Percentiles rank a stretch among this genome's conserved stretches.
Evolutionary conservation across 78 protist genomes (phyloP).

Genomic region (Diacronema lutheri): DNA sequence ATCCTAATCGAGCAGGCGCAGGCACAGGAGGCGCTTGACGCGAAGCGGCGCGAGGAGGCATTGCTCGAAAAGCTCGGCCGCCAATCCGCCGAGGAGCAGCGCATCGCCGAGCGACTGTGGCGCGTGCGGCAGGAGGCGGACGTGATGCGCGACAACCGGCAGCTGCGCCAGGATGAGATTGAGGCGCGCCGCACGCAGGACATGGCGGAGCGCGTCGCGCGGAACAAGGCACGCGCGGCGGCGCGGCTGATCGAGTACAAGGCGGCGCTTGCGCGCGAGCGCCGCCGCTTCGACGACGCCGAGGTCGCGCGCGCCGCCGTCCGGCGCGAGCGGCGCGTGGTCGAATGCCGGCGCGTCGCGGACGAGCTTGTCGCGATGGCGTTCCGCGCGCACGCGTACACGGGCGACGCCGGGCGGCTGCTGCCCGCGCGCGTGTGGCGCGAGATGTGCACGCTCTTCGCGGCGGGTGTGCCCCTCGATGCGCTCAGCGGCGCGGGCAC

Average conservation of each 20-base stretch:
- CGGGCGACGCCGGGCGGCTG: neutral
- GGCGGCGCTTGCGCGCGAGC: neutral
- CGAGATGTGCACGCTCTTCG: slow-evolving; percentile 22
- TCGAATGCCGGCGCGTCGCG: neutral
- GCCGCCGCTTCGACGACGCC: neutral
- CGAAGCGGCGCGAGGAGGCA: neutral
- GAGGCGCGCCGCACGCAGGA: neutral
- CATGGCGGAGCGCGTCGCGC: neutral
- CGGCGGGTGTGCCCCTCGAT: neutral
- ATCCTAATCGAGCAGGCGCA: slow-evolving; percentile 27
- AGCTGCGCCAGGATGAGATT: neutral
- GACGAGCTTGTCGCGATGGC: neutral
- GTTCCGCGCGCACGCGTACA: neutral
- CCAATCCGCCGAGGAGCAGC: slow-evolving; percentile 7
- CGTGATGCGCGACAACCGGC: slow-evolving; percentile 23
- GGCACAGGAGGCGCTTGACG: slow-evolving; percentile 25
- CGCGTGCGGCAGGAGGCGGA: slow-evolving; percentile 17
- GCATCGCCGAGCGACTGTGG: slow-evolving; percentile 18
- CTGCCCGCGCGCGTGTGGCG: slow-evolving; percentile 17
- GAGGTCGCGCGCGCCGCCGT: neutral
- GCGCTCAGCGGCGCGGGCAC: neutral
- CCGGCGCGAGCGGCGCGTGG: neutral
- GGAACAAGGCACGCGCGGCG: neutral
- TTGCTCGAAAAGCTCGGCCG: neutral
- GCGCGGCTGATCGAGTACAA: neutral